These are phyloP conservation scores for Penicillium nucicola DNA, from an alignment of 495 filamentous ascomycete species.

Conservation along the genomic window DNA sequence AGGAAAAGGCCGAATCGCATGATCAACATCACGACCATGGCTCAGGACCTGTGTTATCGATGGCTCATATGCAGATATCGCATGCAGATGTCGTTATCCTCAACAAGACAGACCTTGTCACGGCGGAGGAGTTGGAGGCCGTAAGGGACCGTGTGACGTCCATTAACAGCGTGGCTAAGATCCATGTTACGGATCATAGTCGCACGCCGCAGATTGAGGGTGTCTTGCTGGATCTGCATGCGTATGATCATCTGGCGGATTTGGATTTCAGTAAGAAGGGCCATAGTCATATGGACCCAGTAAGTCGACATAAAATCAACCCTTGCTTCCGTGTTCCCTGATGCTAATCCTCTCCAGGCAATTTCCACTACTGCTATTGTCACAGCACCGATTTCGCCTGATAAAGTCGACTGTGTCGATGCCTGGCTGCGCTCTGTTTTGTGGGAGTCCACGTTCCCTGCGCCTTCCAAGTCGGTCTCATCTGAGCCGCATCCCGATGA, in stretches of 20 bases:
- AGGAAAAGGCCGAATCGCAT: conserved; percentile 43
- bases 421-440: conserved; percentile 78
- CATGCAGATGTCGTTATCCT: conserved; percentile 95
- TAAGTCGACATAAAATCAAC: conserved; percentile 35
- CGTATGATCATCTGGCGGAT: conserved; percentile 76
- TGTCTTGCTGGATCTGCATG: conserved; percentile 83
- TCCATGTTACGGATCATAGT: conserved; percentile 77
- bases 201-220: conserved; percentile 79
- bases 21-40: conserved; percentile 50
- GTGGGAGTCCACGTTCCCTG: conserved; percentile 73
- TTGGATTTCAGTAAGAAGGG: conserved; percentile 65
- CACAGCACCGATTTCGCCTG: conserved; percentile 51
- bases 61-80: conserved; percentile 92
- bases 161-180: conserved; percentile 87
- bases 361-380: conserved; percentile 81
- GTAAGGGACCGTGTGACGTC: conserved; percentile 66
- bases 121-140: conserved; percentile 56
- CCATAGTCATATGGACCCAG: conserved; percentile 81
- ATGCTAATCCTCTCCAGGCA: conserved; percentile 47
- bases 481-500: conserved; percentile 14
- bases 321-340: neutral
- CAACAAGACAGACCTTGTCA: conserved; percentile 93
- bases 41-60: conserved; percentile 68
- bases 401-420: conserved; percentile 62
- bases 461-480: neutral